Evolutionary conservation across 257 asterid species (phyloP), one percentile per base, ranked within the genome.

Genomic region (Orobanche coerulescens): DNA sequence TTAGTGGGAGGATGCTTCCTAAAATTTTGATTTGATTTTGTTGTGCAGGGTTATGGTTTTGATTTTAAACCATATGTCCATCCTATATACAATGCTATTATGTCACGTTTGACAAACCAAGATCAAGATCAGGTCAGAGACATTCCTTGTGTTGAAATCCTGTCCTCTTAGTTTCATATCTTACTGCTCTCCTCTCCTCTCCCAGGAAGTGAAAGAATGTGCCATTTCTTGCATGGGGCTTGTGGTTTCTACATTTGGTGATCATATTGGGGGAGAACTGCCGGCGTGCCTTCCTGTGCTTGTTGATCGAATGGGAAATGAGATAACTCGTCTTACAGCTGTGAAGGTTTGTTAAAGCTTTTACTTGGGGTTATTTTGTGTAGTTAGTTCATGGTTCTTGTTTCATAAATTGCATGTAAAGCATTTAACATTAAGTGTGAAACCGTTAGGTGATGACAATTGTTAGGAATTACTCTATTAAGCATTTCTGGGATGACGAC

Each of bases 161-260:
- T 56, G 25, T 63, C 53, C 61, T 62, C 55, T 49, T 43, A 26
- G 15, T 44, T 62, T 44, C 61, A 40, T 73, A 53, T 63, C 70
- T 36, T 64, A 74, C 25, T 58, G 34, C 60, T 64, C 59, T 67
- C 6, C 60, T 64, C 59, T 67, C 6, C 53, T 24, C 57, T 75
- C 62, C 11, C 90, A 92, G 99, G 99, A 93, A 83, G 99, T 93
- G 68, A 93, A 93, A 77, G 99, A 93, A 82, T 86, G 97, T 69
- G 97, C 99, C 54, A 89, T 93, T 72, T 82, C 94, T 76, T 93
- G 99, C 82, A 89, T 93, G 96, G 99, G 99, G 61, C 95, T 87
- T 62, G 96, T 79, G 65, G 94, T 89, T 67, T 93, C 96, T 44
- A 86, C 94, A 31, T 93, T 93, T 73, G 99, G 99, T 47, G 99